phyloP scores from a whole-genome alignment of 2,329 filamentous ascomycete genomes.

The Dryadomyces quercivorus region DNA sequence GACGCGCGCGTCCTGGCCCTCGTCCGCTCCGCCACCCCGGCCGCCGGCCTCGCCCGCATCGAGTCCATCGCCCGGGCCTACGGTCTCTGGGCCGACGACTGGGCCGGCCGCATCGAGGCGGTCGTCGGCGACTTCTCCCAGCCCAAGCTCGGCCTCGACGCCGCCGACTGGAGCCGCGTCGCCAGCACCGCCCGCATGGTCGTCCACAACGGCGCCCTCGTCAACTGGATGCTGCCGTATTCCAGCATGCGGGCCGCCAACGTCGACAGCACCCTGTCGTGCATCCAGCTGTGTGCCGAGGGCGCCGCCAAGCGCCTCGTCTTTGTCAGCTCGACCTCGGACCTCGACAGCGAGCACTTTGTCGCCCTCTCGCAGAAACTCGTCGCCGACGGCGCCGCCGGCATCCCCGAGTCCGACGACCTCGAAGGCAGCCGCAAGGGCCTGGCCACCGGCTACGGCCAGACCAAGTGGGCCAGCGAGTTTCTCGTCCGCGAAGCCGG shows the following conservation, averaged over 20 bases:
- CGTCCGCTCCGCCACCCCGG: conserved; percentile 54
- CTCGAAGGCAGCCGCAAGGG: conserved; percentile 64
- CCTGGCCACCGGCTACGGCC: conserved; percentile 79
- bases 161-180: conserved; percentile 52
- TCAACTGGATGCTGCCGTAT: conserved; percentile 77
- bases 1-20: conserved; percentile 58
- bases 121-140: conserved; percentile 65
- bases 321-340: conserved; percentile 74
- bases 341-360: conserved; percentile 74
- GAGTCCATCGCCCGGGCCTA: conserved; percentile 60
- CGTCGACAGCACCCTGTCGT: conserved; percentile 69
- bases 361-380: conserved; percentile 47
- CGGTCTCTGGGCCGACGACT: conserved; percentile 53
- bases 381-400: conserved; percentile 45
- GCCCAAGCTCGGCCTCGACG: conserved; percentile 59
- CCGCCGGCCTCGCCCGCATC: conserved; percentile 52
- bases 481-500: conserved; percentile 68
- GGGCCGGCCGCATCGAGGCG: conserved; percentile 41
- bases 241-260: conserved; percentile 60
- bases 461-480: conserved; percentile 74
- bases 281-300: conserved; percentile 60
- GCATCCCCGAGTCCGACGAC: conserved; percentile 65
- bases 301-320: conserved; percentile 62
- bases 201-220: conserved; percentile 71
- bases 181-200: conserved; percentile 56